Percentiles rank a stretch among this genome's conserved stretches.
Conservation (phyloP, 352 stramenopile genomes). For the Achlya hypogyna region DNA sequence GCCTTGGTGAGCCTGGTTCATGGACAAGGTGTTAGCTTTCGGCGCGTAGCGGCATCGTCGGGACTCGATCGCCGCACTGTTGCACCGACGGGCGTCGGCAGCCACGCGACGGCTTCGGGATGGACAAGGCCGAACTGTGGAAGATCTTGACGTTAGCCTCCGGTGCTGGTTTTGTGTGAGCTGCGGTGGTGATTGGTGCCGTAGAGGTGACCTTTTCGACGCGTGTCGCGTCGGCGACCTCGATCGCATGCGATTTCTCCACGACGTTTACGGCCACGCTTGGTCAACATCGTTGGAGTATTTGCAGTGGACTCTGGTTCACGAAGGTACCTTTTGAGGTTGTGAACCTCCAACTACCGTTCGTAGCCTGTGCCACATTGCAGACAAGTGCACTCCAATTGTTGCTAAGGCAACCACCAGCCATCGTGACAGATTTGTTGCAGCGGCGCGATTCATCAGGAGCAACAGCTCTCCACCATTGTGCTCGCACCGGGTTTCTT, state of each 20-base stretch:
- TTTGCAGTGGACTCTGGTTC: background rate
- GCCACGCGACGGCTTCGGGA: no score
- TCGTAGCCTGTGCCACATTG: no score
- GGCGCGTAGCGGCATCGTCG: no score
- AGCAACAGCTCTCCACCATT: background rate
- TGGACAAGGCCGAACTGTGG: no score
- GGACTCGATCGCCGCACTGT: background rate
- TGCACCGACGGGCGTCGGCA: no score
- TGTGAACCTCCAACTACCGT: no score
- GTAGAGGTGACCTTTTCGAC: background rate
- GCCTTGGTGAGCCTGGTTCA: background rate
- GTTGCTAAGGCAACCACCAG: background rate
- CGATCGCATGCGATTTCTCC: background rate
- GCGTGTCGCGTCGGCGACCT: background rate
- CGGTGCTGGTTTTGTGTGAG: background rate
- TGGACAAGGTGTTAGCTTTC: background rate
- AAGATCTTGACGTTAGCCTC: background rate
- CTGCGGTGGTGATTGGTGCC: background rate
- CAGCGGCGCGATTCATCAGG: background rate
- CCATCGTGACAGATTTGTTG: background rate
- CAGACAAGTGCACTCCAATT: no score
- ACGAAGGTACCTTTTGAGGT: background rate
- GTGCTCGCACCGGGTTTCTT: background rate
- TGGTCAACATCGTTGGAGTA: background rate
- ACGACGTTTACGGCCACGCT: background rate